These are phyloP conservation scores for Lachancea cidri DNA, from an alignment of 805 yeast genomes.

Conservation along the genomic window DNA sequence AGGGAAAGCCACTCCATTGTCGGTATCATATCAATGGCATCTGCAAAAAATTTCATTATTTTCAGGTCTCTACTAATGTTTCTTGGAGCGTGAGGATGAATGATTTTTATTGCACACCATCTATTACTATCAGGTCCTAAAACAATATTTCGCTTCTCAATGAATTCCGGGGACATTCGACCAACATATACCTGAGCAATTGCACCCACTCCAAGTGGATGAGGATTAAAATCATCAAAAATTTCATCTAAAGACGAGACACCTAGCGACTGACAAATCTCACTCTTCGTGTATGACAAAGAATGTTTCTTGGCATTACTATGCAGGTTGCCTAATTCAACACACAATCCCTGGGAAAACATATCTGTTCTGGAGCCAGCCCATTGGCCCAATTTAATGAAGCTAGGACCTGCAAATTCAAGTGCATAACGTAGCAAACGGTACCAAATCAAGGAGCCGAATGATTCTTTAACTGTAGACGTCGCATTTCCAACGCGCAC, in stretches of 20 bases:
- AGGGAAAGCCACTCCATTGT: constrained; percentile 97
- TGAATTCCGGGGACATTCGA: constrained; percentile 46
- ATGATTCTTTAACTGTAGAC: constrained; percentile 35
- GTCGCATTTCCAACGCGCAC: constrained; percentile 15
- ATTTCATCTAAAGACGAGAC: constrained; percentile 59
- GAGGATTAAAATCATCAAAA: constrained; percentile 69
- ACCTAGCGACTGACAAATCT: constrained; percentile 54
- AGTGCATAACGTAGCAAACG: constrained; percentile 55
- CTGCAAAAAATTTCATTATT: constrained; percentile 81
- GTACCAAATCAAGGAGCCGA: constrained; percentile 73
- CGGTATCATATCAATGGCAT: constrained; percentile 64
- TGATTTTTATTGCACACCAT: constrained; percentile 83
- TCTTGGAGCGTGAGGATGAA: constrained; percentile 79
- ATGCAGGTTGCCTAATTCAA: constrained; percentile 70
- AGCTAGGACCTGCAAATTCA: constrained; percentile 89
- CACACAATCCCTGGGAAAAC: constrained; percentile 74
- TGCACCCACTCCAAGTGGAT: constrained; percentile 95
- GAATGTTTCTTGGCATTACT: constrained; percentile 78
- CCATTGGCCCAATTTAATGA: constrained; percentile 94
- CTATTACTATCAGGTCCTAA: constrained; percentile 30
- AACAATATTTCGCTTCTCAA: constrained; percentile 28
- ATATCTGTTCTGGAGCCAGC: constrained; percentile 96
- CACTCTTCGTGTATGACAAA: constrained; percentile 50
- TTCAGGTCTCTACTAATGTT: constrained; percentile 73
- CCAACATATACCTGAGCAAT: constrained; percentile 94